phyloP scores from a whole-genome alignment of 1,284 basidiomycete species.

The Pseudozyma sp. region DNA sequence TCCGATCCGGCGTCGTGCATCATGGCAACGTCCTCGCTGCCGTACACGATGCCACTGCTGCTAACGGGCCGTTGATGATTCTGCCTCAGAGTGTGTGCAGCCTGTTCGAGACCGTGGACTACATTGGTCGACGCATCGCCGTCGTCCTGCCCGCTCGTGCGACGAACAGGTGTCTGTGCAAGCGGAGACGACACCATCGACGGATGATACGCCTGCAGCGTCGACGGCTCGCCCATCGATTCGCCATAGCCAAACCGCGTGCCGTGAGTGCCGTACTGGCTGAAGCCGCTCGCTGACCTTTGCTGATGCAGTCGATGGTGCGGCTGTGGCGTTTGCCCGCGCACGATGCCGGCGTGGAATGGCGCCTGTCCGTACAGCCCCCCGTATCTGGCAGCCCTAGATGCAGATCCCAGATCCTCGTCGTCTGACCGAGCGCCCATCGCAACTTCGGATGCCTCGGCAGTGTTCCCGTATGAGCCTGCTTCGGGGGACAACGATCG shows the following conservation, averaged over 20 bases:
- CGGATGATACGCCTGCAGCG: conserved; percentile 30
- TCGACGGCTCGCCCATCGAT: conserved; percentile 43
- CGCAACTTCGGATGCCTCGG: conserved; percentile 21
- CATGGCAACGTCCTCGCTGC: conserved; percentile 38
- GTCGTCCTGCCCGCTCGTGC: conserved; percentile 18
- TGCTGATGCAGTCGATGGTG: conserved; percentile 50
- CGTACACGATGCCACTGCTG: conserved; percentile 20
- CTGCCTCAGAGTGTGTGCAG: conserved; percentile 25
- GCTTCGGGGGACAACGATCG: conserved; percentile 42
- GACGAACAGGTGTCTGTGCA: conserved; percentile 35
- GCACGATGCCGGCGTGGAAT: conserved; percentile 18
- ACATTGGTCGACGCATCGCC: conserved; percentile 14
- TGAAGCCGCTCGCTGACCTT: conserved; percentile 44
- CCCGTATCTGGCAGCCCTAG: conserved; percentile 79
- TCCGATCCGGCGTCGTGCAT: conserved; percentile 25
- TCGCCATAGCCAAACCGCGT: conserved; percentile 35
- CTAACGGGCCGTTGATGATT: conserved; percentile 14
- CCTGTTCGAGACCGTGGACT: conserved; percentile 25
- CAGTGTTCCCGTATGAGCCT: background rate
- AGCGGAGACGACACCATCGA: conserved; percentile 46
- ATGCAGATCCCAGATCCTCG: conserved; percentile 33
- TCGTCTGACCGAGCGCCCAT: conserved; percentile 48
- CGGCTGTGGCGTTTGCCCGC: conserved; percentile 42
- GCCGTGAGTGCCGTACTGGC: conserved; percentile 19
- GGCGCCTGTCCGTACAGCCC: conserved; percentile 72